A percentile compares a stretch with the other conserved stretches of the same genome.
These are phyloP conservation scores for Chimonanthus praecox DNA, from an alignment of 164 flowering plant genomes.

Conservation along the genomic window DNA sequence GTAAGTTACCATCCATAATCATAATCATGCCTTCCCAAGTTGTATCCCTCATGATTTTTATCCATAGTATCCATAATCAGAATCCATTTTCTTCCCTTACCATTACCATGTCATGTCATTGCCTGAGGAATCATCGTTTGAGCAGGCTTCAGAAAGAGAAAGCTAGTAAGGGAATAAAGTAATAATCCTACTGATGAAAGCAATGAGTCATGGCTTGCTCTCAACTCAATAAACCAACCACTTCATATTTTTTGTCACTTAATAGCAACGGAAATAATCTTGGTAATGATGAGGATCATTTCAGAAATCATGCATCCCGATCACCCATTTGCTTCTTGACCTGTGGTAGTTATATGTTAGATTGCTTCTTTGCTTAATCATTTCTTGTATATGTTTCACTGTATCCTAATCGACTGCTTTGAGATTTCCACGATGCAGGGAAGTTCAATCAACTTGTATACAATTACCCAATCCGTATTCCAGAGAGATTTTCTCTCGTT, in stretches of 20 bases:
- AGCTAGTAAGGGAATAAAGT: background rate
- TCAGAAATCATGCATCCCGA: background rate
- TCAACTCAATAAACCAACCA: background rate
- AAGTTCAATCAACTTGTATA: slow-evolving; percentile 93
- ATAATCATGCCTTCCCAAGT: background rate
- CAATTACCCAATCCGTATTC: slow-evolving; percentile 94
- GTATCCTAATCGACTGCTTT: background rate
- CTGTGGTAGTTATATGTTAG: background rate
- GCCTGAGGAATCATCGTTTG: too few species aligned
- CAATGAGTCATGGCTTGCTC: background rate
- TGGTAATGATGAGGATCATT: background rate
- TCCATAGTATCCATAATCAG: background rate
- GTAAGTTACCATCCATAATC: background rate
- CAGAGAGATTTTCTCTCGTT: slow-evolving; percentile 97
- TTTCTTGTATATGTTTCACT: background rate
- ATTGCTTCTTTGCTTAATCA: background rate
- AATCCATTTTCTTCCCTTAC: too few species aligned
- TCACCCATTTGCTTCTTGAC: background rate
- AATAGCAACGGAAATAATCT: background rate
- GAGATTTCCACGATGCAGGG: slow-evolving; percentile 42
- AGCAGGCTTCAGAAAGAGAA: background rate
- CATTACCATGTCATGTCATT: too few species aligned
- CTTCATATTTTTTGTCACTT: background rate
- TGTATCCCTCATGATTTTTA: background rate
- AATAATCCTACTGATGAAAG: background rate